A percentile compares a stretch with the other conserved stretches of the same genome.
These are phyloP conservation scores for Actinomortierella wolfii DNA, from an alignment of 371 early-diverging fungal genomes.

Conservation along the genomic window DNA sequence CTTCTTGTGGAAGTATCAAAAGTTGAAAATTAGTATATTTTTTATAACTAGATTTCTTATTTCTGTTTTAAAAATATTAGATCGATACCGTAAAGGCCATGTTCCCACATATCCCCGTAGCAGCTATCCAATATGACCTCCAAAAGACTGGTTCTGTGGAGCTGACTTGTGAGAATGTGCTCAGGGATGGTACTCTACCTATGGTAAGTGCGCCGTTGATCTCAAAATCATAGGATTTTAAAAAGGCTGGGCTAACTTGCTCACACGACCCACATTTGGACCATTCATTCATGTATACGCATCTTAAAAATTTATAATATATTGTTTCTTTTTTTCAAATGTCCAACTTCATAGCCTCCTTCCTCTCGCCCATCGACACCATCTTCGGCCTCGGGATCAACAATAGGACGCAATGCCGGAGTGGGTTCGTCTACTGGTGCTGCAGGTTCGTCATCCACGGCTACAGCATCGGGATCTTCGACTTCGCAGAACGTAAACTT, in stretches of 20 bases:
- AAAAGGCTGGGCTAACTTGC: too few relatives aligned
- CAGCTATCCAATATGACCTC: conserved; percentile 85
- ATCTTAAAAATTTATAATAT: background rate
- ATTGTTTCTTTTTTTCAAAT: background rate
- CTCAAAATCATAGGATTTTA: background rate
- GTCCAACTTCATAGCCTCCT: conserved; percentile 22
- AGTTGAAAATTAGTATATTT: too few relatives aligned
- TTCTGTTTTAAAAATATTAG: conserved; percentile 32
- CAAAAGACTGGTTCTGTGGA: conserved; percentile 88
- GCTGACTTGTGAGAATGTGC: conserved; percentile 85
- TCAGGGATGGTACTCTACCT: conserved; percentile 76
- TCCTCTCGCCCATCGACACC: conserved; percentile 35
- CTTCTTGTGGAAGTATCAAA: too few relatives aligned
- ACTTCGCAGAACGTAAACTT: conserved; percentile 50
- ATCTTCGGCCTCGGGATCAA: conserved; percentile 27
- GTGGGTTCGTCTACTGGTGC: conserved; percentile 1
- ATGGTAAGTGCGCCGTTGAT: conserved; percentile 50
- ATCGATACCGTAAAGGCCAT: conserved; percentile 78
- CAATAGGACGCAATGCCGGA: background rate
- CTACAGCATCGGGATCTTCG: conserved; percentile 33
- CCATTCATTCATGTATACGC: too few relatives aligned
- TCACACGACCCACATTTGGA: background rate
- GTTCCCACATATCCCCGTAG: conserved; percentile 86
- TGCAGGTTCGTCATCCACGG: conserved; percentile 30
- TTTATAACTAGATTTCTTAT: too few relatives aligned